Evolutionary conservation across 2,329 filamentous ascomycete genomes (phyloP), one percentile per base, ranked within the genome.

Genomic region (Pseudopyrenochaeta lycopersici): DNA sequence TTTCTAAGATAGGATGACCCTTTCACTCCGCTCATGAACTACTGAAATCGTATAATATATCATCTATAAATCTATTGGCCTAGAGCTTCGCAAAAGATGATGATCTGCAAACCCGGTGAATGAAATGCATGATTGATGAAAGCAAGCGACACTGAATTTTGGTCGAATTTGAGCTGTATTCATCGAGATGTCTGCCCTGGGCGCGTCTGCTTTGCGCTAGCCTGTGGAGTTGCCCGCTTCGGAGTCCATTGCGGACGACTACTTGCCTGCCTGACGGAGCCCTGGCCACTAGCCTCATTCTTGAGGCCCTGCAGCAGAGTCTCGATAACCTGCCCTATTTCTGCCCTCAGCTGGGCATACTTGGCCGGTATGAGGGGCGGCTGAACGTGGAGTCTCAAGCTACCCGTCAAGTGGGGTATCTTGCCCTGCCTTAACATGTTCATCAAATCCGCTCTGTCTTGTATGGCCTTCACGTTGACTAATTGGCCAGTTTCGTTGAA

Each of bases 401-500:
- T 69, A 1, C 72, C 72, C 5, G n/a, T 62, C 23, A 73, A 20
- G 39, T 61, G 54, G 9, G 60, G 43, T 2, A 46, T 27, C 23
- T 52, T 46, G 1, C 53, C 44, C n/a, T 40, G 23, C 7, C 23
- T 44, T 7, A 65, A 11, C n/a, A 52, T 38, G 7, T 20, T 46
- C 41, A 47, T 29, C 7, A 54, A 20, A 12, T 56, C 51, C 2
- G 45, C 17, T 11, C 31, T 15, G 1, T 45, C 36, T n/a, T 50
- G 35, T 21, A 61, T 23, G 1, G 20, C 36, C 1, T 46, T 40
- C 9, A 21, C 14, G 15, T 66, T 43, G 7, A 64, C 54, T 2
- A 66, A 55, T 39, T 48, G 70, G 21, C 68, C 72, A 40, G 62
- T 62, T 41, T 70, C 54, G 44, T 68, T 65, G 35, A 71, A 70